Conservation (phyloP, 192 early-diverging fungal species). For the Chytriomyces hyalinus region DNA sequence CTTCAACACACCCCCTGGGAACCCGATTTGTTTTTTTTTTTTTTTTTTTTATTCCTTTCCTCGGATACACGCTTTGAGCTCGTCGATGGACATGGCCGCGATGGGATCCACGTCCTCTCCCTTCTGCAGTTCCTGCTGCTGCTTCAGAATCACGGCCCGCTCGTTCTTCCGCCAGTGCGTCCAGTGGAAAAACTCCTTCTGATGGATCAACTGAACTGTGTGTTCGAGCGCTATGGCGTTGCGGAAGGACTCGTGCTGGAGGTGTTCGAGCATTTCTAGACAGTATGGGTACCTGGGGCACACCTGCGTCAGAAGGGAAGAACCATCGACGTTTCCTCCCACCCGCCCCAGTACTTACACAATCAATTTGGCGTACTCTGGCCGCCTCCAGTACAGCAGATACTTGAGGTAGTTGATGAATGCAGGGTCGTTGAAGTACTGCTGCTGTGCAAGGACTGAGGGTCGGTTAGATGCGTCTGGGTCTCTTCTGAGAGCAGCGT, state of each 20-base stretch:
- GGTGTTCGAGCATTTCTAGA: constrained; percentile 81
- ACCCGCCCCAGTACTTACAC: constrained; percentile 53
- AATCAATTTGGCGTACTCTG: constrained; percentile 90
- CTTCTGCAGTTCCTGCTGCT: constrained; percentile 5
- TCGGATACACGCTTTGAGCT: neutral
- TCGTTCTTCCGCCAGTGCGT: constrained; percentile 56
- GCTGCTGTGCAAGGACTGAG: constrained; percentile 80
- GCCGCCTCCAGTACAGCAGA: constrained; percentile 86
- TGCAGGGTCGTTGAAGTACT: constrained; percentile 79
- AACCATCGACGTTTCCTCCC: neutral
- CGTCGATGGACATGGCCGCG: neutral
- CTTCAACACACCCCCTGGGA: no score
- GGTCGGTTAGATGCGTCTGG: neutral
- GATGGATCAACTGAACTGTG: constrained; percentile 74
- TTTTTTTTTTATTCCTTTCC: neutral
- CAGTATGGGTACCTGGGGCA: constrained; percentile 79
- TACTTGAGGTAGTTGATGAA: constrained; percentile 93
- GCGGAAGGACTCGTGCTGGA: constrained; percentile 84
- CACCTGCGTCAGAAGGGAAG: neutral
- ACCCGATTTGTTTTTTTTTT: neutral
- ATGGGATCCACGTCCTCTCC: neutral
- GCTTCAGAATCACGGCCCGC: neutral
- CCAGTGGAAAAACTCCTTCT: constrained; percentile 83
- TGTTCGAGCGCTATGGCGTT: constrained; percentile 74
- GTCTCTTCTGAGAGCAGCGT: no score